Conservation (phyloP, 1,284 basidiomycete species). For the Chondrostereum purpureum region DNA sequence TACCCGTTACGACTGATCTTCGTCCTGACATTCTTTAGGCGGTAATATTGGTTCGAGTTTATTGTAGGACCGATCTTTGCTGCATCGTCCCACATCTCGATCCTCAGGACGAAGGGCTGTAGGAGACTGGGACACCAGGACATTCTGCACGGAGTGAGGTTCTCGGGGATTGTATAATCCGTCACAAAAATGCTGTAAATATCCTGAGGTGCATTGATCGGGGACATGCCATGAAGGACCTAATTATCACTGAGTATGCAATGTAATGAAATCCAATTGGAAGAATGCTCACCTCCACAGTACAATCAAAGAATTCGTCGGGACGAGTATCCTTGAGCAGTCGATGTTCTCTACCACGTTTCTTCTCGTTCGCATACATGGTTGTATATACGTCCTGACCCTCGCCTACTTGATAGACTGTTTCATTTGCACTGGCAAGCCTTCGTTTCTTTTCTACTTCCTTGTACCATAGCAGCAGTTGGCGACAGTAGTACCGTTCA, state of each 20-base stretch:
- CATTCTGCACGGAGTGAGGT: slow-evolving; percentile 23
- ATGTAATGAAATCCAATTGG: slow-evolving; percentile 35
- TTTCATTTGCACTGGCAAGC: background rate
- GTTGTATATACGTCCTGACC: slow-evolving; percentile 12
- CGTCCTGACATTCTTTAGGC: slow-evolving; percentile 46
- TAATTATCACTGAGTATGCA: slow-evolving; percentile 19
- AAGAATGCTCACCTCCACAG: slow-evolving; percentile 46
- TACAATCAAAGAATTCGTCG: slow-evolving; percentile 58
- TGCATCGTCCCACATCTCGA: slow-evolving; percentile 54
- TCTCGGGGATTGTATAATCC: slow-evolving; percentile 49
- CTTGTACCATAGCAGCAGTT: background rate
- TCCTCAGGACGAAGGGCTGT: slow-evolving; percentile 35
- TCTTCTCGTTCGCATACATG: slow-evolving; percentile 2
- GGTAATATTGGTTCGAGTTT: slow-evolving; percentile 45
- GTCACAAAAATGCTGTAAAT: slow-evolving; percentile 56
- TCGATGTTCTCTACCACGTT: slow-evolving; percentile 32
- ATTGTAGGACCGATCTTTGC: slow-evolving; percentile 33
- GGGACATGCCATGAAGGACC: too few species aligned
- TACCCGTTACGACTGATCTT: slow-evolving; percentile 30
- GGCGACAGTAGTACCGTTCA: background rate
- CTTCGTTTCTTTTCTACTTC: background rate
- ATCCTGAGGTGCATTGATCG: too few species aligned
- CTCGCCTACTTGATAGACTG: slow-evolving; percentile 14
- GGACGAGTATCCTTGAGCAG: slow-evolving; percentile 46
- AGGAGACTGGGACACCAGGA: slow-evolving; percentile 44